These are phyloP conservation scores for Metschnikowia dekortorum DNA, from an alignment of 805 yeast species.

Conservation along the genomic window DNA sequence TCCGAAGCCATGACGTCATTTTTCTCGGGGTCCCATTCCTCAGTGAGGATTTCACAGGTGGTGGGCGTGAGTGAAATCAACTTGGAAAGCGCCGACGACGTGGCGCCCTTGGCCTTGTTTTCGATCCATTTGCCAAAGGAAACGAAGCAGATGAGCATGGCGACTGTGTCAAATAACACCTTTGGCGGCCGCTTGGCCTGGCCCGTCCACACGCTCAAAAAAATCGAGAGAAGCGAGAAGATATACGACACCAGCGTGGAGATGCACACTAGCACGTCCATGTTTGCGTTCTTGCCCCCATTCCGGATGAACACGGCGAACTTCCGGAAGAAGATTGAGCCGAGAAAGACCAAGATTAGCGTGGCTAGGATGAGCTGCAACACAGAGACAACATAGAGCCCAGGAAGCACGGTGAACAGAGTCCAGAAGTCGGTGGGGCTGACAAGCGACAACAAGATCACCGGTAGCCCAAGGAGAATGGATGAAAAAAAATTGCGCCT, in stretches of 20 bases:
- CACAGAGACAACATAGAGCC: conserved; percentile 61
- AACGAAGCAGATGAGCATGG: conserved; percentile 80
- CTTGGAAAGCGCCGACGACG: conserved; percentile 82
- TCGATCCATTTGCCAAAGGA: conserved; percentile 90
- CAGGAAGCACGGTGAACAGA: conserved; percentile 43
- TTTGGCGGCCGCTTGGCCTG: conserved; percentile 49
- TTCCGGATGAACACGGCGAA: conserved; percentile 63
- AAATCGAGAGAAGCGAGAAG: conserved; percentile 66
- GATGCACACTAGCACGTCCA: conserved; percentile 86
- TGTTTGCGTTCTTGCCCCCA: conserved; percentile 58
- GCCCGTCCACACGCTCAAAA: conserved; percentile 43
- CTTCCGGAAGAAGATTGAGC: conserved; percentile 60
- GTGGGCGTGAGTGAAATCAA: conserved; percentile 79
- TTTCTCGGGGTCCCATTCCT: conserved; percentile 19
- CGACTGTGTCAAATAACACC: conserved; percentile 78
- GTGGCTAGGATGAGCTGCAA: conserved; percentile 55
- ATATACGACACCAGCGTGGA: conserved; percentile 76
- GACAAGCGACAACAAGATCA: conserved; percentile 48
- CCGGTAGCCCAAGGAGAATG: conserved; percentile 57
- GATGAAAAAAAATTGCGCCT: conserved; percentile 49
- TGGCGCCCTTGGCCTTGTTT: conserved; percentile 87
- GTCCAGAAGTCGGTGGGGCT: conserved; percentile 33
- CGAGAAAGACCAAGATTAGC: conserved; percentile 64
- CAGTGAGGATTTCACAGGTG: conserved; percentile 59
- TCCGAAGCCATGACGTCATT: conserved; percentile 15